Evolutionary conservation across 2,329 filamentous ascomycete species (phyloP).

Genomic region (Fusarium cyanostomum): DNA sequence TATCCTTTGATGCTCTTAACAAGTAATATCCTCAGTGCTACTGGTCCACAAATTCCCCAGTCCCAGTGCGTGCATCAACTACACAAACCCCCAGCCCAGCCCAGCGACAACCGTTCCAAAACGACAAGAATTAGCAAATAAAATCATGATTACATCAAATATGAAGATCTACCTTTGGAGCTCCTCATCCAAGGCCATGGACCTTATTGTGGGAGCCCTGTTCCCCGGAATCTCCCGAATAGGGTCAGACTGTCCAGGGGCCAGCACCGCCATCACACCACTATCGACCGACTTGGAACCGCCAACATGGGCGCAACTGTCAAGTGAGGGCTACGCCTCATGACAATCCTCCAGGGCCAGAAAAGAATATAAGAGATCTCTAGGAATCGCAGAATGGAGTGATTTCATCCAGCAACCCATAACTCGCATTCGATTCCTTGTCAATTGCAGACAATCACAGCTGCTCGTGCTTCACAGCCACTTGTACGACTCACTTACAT

Average conservation of each 20-base stretch:
- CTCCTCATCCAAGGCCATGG: background rate
- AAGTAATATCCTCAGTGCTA: background rate
- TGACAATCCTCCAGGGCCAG: background rate
- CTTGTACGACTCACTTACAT: constrained; percentile 23
- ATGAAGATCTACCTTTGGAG: background rate
- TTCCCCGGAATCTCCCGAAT: constrained; percentile 38
- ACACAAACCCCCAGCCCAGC: background rate
- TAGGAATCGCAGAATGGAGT: constrained; percentile 20
- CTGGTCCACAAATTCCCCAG: background rate
- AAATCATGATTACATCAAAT: background rate
- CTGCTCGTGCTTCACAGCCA: background rate
- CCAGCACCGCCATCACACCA: constrained; percentile 34
- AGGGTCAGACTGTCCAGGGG: constrained; percentile 33
- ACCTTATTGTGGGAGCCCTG: constrained; percentile 2
- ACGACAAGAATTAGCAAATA: background rate
- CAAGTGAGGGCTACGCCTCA: constrained; percentile 23
- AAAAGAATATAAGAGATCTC: constrained; percentile 25
- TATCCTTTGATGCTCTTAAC: background rate
- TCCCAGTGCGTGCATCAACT: constrained; percentile 1
- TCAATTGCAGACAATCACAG: constrained; percentile 1
- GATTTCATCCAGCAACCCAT: constrained; percentile 18
- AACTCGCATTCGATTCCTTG: constrained; percentile 8
- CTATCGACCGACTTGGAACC: constrained; percentile 34
- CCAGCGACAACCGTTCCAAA: background rate
- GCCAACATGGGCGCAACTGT: background rate